Evolutionary conservation across 768 basidiomycete genomes (phyloP).

Genomic region (Tulasnella sp.): DNA sequence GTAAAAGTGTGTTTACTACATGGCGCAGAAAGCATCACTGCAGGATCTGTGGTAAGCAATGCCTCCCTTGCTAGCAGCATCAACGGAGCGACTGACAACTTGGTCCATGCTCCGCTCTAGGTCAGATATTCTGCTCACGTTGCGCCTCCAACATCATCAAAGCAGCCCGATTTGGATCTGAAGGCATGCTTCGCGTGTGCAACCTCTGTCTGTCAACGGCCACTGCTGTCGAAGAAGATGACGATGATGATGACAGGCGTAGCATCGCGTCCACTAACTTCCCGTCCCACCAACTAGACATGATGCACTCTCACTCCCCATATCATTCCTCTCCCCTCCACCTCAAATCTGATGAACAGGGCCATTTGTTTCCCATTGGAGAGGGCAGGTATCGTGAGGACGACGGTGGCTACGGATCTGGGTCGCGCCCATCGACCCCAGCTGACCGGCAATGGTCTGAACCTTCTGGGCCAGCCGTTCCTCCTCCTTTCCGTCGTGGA

Average conservation of each 20-base stretch:
- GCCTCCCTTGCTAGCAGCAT: neutral
- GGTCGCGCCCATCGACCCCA: conserved; percentile 44
- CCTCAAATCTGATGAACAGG: conserved; percentile 73
- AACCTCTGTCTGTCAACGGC: conserved; percentile 91
- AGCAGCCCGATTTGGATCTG: conserved; percentile 82
- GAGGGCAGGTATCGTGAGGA: conserved; percentile 53
- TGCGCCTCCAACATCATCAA: conserved; percentile 97
- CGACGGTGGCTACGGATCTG: conserved; percentile 35
- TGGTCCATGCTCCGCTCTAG: conserved; percentile 33
- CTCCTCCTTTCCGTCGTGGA: conserved; percentile 67
- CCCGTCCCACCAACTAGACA: conserved; percentile 62
- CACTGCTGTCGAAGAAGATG: conserved; percentile 76
- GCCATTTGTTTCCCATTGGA: conserved; percentile 73
- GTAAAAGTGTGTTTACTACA: conserved; percentile 85
- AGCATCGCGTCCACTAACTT: conserved; percentile 67
- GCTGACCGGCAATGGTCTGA: conserved; percentile 20
- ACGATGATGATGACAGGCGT: conserved; percentile 71
- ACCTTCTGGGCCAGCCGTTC: conserved; percentile 20
- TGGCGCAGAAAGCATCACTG: conserved; percentile 97
- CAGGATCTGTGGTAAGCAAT: conserved; percentile 75
- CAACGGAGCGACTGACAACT: neutral
- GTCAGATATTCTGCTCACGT: conserved; percentile 94
- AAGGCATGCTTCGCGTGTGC: conserved; percentile 93
- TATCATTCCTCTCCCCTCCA: conserved; percentile 47
- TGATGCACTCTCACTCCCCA: conserved; percentile 51